These are phyloP conservation scores for Pseudozyma hubeiensis DNA, from an alignment of 1,284 basidiomycete species.

Conservation along the genomic window DNA sequence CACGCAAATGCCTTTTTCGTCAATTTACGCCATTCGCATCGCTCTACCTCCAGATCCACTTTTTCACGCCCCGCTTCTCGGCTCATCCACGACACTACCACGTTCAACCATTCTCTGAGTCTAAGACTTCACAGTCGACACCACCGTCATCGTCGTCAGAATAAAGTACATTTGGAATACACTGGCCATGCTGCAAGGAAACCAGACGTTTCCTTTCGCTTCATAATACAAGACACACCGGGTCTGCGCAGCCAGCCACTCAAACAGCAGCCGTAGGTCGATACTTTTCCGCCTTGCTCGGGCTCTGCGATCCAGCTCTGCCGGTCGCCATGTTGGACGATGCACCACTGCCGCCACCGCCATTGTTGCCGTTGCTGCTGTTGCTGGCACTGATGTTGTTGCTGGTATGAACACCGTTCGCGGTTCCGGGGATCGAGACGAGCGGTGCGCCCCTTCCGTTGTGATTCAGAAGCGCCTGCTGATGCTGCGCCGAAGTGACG, in stretches of 20 bases:
- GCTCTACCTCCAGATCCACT: too few relatives aligned
- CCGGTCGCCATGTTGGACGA: conserved; percentile 13
- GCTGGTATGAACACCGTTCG: conserved; percentile 7
- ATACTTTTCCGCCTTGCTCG: conserved; percentile 37
- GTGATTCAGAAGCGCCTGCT: conserved; percentile 42
- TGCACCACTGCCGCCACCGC: neutral
- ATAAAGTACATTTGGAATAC: too few relatives aligned
- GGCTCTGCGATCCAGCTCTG: conserved; percentile 20
- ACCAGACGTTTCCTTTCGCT: too few relatives aligned
- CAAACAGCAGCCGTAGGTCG: conserved; percentile 42
- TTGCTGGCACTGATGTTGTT: neutral
- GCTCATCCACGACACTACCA: too few relatives aligned
- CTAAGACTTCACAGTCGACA: too few relatives aligned
- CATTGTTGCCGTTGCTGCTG: conserved; percentile 1
- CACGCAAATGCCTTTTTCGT: too few relatives aligned
- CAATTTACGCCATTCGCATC: too few relatives aligned
- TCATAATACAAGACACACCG: neutral
- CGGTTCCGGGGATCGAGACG: conserved; percentile 17
- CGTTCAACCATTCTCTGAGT: too few relatives aligned
- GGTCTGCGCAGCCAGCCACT: neutral
- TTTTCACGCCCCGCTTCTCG: too few relatives aligned
- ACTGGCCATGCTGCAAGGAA: too few relatives aligned
- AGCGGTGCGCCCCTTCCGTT: conserved; percentile 45
- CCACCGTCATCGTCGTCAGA: too few relatives aligned
- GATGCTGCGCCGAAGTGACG: conserved; percentile 40